A percentile compares a stretch with the other conserved stretches of the same genome.
Conservation (phyloP, 257 asterid species). For the Misopates orontium region DNA sequence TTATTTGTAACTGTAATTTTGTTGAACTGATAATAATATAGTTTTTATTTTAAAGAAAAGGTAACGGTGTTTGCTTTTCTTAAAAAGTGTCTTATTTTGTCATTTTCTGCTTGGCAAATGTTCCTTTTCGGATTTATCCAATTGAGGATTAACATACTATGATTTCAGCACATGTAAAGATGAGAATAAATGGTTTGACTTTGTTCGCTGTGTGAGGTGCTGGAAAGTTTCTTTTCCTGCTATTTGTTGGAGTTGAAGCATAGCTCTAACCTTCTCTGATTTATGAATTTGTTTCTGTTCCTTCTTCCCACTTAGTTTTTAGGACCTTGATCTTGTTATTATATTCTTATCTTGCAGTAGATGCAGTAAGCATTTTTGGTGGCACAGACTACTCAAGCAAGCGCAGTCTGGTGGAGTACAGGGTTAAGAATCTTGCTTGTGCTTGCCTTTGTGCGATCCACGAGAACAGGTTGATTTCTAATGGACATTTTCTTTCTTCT, state of each 20-base stretch:
- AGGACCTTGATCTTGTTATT: slow-evolving; percentile 25
- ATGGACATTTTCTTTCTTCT: slow-evolving; percentile 15
- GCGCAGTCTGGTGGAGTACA: slow-evolving; percentile 63
- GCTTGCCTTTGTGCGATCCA: slow-evolving; percentile 74
- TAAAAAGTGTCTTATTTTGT: neutral
- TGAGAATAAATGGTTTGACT: neutral
- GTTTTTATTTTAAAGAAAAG: too few species aligned
- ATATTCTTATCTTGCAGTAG: slow-evolving; percentile 46
- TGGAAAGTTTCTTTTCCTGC: neutral
- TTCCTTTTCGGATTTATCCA: slow-evolving; percentile 10
- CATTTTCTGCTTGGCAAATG: neutral
- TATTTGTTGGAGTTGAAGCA: slow-evolving; percentile 6
- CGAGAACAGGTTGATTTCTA: slow-evolving; percentile 66
- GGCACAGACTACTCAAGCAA: slow-evolving; percentile 59
- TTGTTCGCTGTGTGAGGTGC: slow-evolving; percentile 2
- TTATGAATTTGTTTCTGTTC: neutral
- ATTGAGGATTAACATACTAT: neutral
- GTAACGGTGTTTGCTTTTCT: neutral
- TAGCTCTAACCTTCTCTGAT: neutral
- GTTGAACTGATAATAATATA: too few species aligned
- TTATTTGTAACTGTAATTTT: too few species aligned
- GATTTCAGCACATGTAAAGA: neutral
- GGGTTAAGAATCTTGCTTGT: slow-evolving; percentile 67
- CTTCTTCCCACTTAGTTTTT: slow-evolving; percentile 14
- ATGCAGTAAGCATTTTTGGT: slow-evolving; percentile 60